A percentile compares a stretch with the other conserved stretches of the same genome.
Conservation (phyloP, 208 protist genomes). For the Leishmania turanica region DNA sequence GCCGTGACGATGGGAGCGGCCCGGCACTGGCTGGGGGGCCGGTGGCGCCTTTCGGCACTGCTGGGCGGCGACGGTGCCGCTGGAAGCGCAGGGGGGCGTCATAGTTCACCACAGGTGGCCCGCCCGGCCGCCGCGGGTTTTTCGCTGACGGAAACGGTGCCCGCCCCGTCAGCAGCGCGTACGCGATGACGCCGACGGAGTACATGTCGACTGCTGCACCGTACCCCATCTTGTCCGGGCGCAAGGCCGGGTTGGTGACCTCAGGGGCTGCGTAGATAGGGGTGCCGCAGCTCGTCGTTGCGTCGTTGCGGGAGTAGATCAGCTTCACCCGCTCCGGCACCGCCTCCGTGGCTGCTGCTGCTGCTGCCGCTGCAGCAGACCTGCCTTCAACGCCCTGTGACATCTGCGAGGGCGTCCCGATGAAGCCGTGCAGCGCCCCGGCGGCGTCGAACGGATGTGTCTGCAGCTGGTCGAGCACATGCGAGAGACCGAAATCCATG, state of each 20-base stretch:
- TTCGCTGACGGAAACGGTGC: slow-evolving; percentile 41
- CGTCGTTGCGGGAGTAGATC: slow-evolving; percentile 44
- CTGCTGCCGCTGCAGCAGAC: background rate
- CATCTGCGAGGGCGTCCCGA: background rate
- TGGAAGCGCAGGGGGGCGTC: slow-evolving; percentile 28
- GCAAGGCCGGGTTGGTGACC: slow-evolving; percentile 38
- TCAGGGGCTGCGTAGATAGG: slow-evolving; percentile 77
- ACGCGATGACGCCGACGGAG: slow-evolving; percentile 69
- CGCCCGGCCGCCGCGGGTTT: slow-evolving; percentile 17
- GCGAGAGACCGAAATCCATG: slow-evolving; percentile 76
- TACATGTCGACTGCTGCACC: slow-evolving; percentile 72
- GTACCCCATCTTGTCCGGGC: slow-evolving; percentile 47
- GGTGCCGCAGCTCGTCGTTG: slow-evolving; percentile 72
- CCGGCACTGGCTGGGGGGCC: background rate
- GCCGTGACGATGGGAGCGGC: background rate
- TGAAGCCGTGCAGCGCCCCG: background rate
- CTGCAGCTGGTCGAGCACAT: slow-evolving; percentile 38
- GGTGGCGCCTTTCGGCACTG: background rate
- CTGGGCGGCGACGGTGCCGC: slow-evolving; percentile 9
- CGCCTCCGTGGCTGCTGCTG: background rate
- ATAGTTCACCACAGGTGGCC: slow-evolving; percentile 29
- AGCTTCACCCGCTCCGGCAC: slow-evolving; percentile 22
- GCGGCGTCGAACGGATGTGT: slow-evolving; percentile 11
- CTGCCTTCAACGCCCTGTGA: background rate
- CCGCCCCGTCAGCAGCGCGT: slow-evolving; percentile 49